These are phyloP conservation scores for Entelexis sorbosivorans DNA, from an alignment of 1,139 yeast genomes.

Conservation along the genomic window DNA sequence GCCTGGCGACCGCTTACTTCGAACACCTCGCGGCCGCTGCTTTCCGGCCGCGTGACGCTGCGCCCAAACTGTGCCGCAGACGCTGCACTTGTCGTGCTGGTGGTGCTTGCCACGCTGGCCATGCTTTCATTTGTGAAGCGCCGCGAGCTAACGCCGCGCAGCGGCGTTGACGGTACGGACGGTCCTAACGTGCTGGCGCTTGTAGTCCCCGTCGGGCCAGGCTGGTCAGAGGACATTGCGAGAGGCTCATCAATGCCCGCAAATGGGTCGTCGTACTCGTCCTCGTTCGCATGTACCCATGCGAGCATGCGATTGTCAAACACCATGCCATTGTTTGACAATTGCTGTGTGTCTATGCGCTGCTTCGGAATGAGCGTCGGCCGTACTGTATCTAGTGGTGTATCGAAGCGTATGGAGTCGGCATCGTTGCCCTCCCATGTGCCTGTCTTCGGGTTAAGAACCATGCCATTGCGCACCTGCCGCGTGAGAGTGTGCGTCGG, in stretches of 20 bases:
- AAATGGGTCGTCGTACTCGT: slow-evolving; percentile 42
- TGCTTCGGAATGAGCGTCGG: slow-evolving; percentile 23
- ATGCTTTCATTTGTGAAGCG: slow-evolving; percentile 14
- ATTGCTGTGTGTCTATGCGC: slow-evolving; percentile 17
- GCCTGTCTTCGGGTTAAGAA: slow-evolving; percentile 41
- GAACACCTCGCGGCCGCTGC: slow-evolving; percentile 24
- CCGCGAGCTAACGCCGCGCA: background rate
- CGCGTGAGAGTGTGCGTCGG: slow-evolving; percentile 12
- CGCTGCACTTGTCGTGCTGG: slow-evolving; percentile 13
- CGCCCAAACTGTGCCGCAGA: slow-evolving; percentile 12
- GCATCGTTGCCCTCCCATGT: slow-evolving; percentile 64
- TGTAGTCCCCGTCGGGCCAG: too few species aligned
- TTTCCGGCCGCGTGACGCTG: slow-evolving; percentile 21
- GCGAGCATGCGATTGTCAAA: slow-evolving; percentile 49
- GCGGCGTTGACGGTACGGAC: background rate
- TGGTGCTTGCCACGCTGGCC: slow-evolving; percentile 5
- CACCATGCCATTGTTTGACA: slow-evolving; percentile 44
- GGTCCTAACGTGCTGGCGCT: background rate
- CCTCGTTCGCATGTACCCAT: slow-evolving; percentile 40
- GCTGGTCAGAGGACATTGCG: background rate
- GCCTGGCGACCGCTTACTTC: slow-evolving; percentile 22
- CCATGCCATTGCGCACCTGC: slow-evolving; percentile 37
- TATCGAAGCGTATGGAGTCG: slow-evolving; percentile 43
- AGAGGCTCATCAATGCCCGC: slow-evolving; percentile 38
- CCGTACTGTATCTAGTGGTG: background rate